Conservation (phyloP, 2,329 filamentous ascomycete genomes). For the Curvularia hawaiiensis region DNA sequence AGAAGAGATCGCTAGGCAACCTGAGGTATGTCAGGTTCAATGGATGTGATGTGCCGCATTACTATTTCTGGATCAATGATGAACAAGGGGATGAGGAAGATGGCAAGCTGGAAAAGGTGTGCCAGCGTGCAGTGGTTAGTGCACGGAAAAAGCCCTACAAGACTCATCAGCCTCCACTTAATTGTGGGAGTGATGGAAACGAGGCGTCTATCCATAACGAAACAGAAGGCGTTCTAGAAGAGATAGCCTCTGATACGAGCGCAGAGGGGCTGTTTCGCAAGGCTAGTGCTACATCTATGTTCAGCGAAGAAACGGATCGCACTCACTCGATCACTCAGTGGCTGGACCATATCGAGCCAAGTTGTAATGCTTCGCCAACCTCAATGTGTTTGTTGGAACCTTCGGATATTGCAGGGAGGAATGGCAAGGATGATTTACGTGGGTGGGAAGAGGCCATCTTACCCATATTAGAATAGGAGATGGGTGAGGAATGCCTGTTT, state of each 20-base stretch:
- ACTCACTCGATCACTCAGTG: neutral
- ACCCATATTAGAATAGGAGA: neutral
- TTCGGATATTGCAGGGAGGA: too few species aligned
- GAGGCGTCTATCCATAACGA: neutral
- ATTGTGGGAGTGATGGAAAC: neutral
- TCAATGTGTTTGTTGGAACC: neutral
- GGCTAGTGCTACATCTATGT: neutral
- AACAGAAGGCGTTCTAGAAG: neutral
- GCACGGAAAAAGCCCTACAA: neutral
- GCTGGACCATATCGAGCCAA: neutral
- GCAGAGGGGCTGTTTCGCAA: neutral
- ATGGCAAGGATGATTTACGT: neutral
- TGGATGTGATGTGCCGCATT: conserved; percentile 39
- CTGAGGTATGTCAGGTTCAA: conserved; percentile 38
- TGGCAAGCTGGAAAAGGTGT: neutral
- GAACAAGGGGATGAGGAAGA: conserved; percentile 4
- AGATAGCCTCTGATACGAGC: too few species aligned
- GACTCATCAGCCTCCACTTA: neutral
- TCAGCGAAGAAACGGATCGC: too few species aligned
- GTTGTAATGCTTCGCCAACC: neutral
- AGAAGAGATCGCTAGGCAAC: conserved; percentile 17
- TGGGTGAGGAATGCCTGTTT: neutral
- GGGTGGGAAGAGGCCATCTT: too few species aligned
- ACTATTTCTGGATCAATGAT: conserved; percentile 37
- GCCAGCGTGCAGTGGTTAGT: neutral